Conservation (phyloP, 176 grass and related monocot genomes). For the Rhynchospora pubera region DNA sequence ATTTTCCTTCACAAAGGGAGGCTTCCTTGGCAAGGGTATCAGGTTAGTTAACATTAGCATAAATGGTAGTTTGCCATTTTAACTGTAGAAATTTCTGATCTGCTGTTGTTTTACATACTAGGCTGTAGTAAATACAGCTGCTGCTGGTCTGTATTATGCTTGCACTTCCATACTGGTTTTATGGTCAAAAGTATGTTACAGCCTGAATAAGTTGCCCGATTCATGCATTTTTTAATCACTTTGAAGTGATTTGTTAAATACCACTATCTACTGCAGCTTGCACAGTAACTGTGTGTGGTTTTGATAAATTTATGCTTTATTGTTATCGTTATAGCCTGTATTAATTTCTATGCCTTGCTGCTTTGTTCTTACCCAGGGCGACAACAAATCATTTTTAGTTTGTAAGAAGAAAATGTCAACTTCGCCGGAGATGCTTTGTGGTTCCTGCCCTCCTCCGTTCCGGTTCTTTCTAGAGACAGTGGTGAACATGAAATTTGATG, state of each 20-base stretch:
- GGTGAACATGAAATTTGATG: conserved; percentile 93
- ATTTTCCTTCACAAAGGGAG: conserved; percentile 85
- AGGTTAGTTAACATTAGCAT: conserved; percentile 34
- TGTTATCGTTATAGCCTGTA: not conserved
- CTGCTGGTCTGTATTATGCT: not conserved
- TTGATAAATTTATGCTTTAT: not conserved
- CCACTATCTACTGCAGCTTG: not conserved
- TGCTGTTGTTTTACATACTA: not conserved
- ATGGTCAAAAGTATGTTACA: not conserved
- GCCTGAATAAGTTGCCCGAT: not conserved
- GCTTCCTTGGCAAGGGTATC: conserved; percentile 90
- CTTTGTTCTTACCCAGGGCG: conserved; percentile 37
- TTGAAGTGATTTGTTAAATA: not conserved
- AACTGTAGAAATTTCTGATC: too few relatives aligned
- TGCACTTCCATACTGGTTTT: not conserved
- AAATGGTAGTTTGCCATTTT: not conserved
- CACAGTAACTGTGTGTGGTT: not conserved
- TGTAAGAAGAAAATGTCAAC: conserved; percentile 94
- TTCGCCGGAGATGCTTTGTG: conserved; percentile 60
- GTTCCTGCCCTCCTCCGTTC: conserved; percentile 72
- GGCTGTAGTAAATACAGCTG: not conserved
- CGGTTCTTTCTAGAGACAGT: conserved; percentile 64
- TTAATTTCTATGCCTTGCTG: not conserved
- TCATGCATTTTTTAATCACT: not conserved
- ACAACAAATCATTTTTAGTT: conserved; percentile 90